Conservation (phyloP, 2,329 filamentous ascomycete species). For the Diaporthe sp. region DNA sequence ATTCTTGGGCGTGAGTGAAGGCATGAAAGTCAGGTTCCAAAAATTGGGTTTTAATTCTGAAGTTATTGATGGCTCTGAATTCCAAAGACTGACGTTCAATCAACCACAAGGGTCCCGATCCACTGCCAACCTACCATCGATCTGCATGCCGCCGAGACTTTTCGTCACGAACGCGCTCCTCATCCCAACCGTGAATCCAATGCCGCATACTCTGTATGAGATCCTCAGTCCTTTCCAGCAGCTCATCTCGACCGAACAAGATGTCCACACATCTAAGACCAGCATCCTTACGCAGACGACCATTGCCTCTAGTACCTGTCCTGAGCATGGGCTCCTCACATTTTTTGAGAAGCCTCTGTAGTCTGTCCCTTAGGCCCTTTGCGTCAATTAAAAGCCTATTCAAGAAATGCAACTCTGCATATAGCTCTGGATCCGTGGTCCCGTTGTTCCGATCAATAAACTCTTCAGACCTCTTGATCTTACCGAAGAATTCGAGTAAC, state of each 20-base stretch:
- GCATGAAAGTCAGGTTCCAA: too few relatives aligned
- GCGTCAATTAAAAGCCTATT: conserved; percentile 91
- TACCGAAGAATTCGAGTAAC: conserved; percentile 87
- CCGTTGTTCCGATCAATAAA: conserved; percentile 78
- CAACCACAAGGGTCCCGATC: too few relatives aligned
- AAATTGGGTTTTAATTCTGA: too few relatives aligned
- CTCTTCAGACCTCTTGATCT: conserved; percentile 91
- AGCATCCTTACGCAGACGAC: conserved; percentile 90
- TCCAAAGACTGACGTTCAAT: too few relatives aligned
- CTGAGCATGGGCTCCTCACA: conserved; percentile 67
- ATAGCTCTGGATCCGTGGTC: conserved; percentile 45
- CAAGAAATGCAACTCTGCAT: conserved; percentile 82
- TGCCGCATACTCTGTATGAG: conserved; percentile 89
- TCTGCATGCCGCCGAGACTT: too few relatives aligned
- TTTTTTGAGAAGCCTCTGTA: conserved; percentile 74
- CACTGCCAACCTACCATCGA: too few relatives aligned
- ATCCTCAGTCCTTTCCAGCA: conserved; percentile 89
- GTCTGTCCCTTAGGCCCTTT: conserved; percentile 85
- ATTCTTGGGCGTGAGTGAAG: too few relatives aligned
- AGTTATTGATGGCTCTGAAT: too few relatives aligned
- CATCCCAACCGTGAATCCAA: conserved; percentile 92
- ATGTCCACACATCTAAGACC: conserved; percentile 96
- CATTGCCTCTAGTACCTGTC: conserved; percentile 93
- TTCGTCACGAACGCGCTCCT: too few relatives aligned
- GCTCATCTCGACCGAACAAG: conserved; percentile 91